Evolutionary conservation across 495 filamentous ascomycete genomes (phyloP), one percentile per base, ranked within the genome.

Genomic region (Parmelia sp.): DNA sequence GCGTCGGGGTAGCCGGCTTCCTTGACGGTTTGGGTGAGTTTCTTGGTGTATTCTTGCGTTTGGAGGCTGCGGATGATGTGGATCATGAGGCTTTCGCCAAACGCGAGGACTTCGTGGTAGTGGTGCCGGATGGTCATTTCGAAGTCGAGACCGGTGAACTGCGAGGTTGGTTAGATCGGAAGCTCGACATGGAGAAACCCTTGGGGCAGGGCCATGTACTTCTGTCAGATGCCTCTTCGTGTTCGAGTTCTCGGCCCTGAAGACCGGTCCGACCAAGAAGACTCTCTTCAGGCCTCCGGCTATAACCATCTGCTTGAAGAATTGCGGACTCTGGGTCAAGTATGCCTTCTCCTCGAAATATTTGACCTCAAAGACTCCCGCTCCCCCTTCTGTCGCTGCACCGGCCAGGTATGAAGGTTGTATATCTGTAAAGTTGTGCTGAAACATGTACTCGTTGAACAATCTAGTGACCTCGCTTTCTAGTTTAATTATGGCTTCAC

Each of bases 241-340:
- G 72, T 96, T 96, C 62, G 88, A 92, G 75, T 97, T 96, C 79
- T 97, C 94, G 0, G 94, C 94, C 72, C 93, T 84, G 86, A 96
- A 98, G 12, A 97, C 93, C 6, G 90, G 89, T 0, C 90, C 90
- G 62, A 95, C 87, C 71, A 91, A 89, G 72, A 90, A 97, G 15
- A 98, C 93, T 63, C 85, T 87, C 73, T 93, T 86, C 74, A 94
- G 84, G 60, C 95, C 94, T 70, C 91, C 91, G 29, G 92, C 91
- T 70, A 98, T 96, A 73, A 91, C 88, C 81, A 95, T 91, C 70
- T 98, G 94, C 80, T 98, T 97, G 75, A 95, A 93, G 57, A 98
- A 84, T 75, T 98, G 94, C 17, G 94, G 94, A 65, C 89, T 93
- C 77, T 97, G 93, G 25, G 92, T 92, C 15, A 97, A 80, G 76